Evolutionary conservation across 495 filamentous ascomycete species (phyloP), one percentile per base, ranked within the genome.

Genomic region (Lophiotrema nucula): DNA sequence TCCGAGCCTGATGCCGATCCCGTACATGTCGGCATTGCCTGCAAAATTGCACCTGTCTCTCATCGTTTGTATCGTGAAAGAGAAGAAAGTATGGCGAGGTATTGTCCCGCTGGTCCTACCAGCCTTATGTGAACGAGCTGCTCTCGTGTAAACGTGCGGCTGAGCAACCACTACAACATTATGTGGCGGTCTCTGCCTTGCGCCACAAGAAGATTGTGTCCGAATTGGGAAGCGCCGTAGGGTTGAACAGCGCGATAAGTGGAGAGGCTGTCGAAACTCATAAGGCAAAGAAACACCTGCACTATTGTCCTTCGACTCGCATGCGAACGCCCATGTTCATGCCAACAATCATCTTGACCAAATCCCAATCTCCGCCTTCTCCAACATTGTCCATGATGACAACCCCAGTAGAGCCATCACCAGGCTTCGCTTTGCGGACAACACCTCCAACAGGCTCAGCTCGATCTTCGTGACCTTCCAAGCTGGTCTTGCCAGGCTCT

Each of bases 321-420:
- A 35, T 8, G 8, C 31, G 31, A 16, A 62, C 58, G 3, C 79
- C 87, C 18, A 83, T 83, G 69, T 98, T 98, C 89, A 93, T 91
- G 15, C 89, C 91, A 4, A 97, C 87, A 67, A 96, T 85, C 70
- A 88, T 86, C 64, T 88, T 82, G 37, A 95, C 85, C 16, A 97
- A 75, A 73, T 96, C 92, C 95, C 95, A 98, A 73, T 98, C 89
- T 0, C 89, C 93, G 59, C 87, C 78, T 45, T 84, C 73, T 0
- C 93, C 93, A 58, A 96, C 92, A 89, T 88, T 96, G 70, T 98
- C 93, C 44, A 85, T 90, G 25, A 97, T 88, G 23, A 97, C 84
- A 51, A 97, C 83, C 21, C 95, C 93, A n/a, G 92, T 96, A 11
- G 81, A 81, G 43, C 87, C 90, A 70, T 95, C 89, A 11, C 89